Base-by-base conservation (phyloP, 495 filamentous ascomycete species). In the Bathelium albidoporum region DNA sequence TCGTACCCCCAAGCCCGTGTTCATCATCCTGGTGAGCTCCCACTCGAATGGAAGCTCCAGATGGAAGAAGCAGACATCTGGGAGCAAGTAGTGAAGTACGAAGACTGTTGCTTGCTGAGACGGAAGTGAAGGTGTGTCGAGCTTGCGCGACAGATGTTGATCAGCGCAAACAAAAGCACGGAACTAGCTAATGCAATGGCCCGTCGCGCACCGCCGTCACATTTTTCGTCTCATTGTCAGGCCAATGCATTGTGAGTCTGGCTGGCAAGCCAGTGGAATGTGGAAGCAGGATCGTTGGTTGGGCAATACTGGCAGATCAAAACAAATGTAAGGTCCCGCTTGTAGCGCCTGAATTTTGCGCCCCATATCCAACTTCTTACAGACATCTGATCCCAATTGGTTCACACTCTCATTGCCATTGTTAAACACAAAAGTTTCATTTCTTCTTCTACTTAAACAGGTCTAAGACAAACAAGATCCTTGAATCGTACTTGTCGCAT, bases 61-160 rank as follows among this genome's bases (percentile, higher is more conserved):
- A 55, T 55, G 49, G 29, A 29, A 10, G 20, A 20, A 55, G 20
- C 24, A 29, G 22, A 20, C 49, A 55, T 55, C 20, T 26, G 49
- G 24, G 29, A 20, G 20, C 22, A 5, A 7, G 9, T 5, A 55
- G 2, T 55, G 20, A 16, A 26, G 16, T 11, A 24, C 16, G 24
- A 10, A 29, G 29, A 28, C 11, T 28, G 22, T 11, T 29, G 7
- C 5, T 28, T 3, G 49, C 29, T 55, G 24, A 28, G 5, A 81
- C 53, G 81, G 78, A 12, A 82, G 77, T 28, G 84, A 82, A 28
- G 5, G 49, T 28, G 49, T 24, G 20, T 28, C 29, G 20, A 55
- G 12, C 9, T 55, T 29, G 26, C 49, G 24, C 24, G 24, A 20
- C 14, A 49, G 44, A 49, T 49, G 44, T 49, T 55, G n/a, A 28